Base-by-base conservation (phyloP, 495 filamentous ascomycete species). In the Podospora conica region DNA sequence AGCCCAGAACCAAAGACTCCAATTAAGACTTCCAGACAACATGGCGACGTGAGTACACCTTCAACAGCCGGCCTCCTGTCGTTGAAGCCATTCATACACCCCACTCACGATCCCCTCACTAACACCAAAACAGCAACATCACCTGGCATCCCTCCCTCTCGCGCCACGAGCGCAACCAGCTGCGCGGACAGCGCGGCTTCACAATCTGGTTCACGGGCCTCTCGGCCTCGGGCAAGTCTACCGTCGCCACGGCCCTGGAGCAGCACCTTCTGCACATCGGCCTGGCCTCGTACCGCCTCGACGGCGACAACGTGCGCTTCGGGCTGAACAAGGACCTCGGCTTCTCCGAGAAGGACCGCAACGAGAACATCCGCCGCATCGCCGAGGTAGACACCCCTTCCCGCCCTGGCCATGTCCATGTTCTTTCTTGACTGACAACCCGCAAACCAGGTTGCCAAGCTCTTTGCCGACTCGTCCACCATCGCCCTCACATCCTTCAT, bases 131-230 rank as follows among this genome's bases (percentile, higher is more conserved):
- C 59, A 98, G 95, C 69, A 98, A 98, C 86, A 96, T 98, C 78
- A 98, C 95, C 80, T 98, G 91, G 93, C 95, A 98, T 85, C 85
- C 91, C 53, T 88, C 88, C 71, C 88, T 98, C 71, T 91, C 91
- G 60, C 91, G 91, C 75, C 75, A 78, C 68, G 93, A 98, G 85
- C 93, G 95, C 79, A 88, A 85, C 80, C 70, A 78, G 58, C 81
- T 90, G 72, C 91, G 91, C 77, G 86, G 87, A 72, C 96, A 98
- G 80, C 83, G 86, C 53, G 95, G 95, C 71, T 90, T 95, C 76
- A 98, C 95, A 56, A 88, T 98, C 76, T 98, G 95, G 95, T 91
- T 98, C 77, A 98, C 95, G 8, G 95, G 95, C 25, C 88, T 98
- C 55, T 94, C 90, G 21, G 95, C 94, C 63, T 96, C 91, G 3